Percentiles rank a stretch among this genome's conserved stretches.
These are phyloP conservation scores for Fusarium piperis DNA, from an alignment of 2,329 filamentous ascomycete genomes.

Conservation along the genomic window DNA sequence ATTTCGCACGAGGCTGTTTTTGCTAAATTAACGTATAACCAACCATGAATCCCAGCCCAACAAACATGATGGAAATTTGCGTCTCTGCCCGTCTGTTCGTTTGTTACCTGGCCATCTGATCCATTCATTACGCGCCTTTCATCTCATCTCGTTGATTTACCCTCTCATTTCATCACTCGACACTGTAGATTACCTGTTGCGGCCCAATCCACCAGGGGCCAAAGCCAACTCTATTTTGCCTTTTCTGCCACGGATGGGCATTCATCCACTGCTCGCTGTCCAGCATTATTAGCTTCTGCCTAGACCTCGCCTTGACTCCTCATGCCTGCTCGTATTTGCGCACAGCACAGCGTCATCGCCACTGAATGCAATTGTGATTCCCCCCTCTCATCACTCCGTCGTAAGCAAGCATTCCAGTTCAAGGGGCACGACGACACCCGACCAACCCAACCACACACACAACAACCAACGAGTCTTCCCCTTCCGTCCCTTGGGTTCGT, in stretches of 20 bases:
- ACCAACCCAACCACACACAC: conserved; percentile 6
- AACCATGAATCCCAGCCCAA: conserved; percentile 14
- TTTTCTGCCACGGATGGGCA: no score
- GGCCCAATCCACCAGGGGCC: background rate
- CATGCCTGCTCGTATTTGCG: background rate
- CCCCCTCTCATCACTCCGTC: background rate
- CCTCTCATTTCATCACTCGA: background rate
- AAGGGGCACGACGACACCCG: conserved; percentile 8
- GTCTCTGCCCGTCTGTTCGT: background rate
- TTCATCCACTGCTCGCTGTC: background rate
- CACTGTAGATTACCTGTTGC: background rate
- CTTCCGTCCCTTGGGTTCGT: background rate
- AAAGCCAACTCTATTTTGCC: conserved; percentile 7
- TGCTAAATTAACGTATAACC: conserved; percentile 16
- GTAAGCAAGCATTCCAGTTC: conserved; percentile 13
- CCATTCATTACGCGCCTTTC: background rate
- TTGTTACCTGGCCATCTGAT: background rate
- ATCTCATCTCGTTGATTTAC: background rate
- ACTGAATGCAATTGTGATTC: background rate
- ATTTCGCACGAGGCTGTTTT: conserved; percentile 29
- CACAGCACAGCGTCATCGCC: background rate
- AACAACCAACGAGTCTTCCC: background rate
- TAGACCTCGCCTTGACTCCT: background rate
- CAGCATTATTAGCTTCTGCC: background rate
- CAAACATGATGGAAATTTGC: background rate